A percentile compares a stretch with the other conserved stretches of the same genome.
These are phyloP conservation scores for Cinchona pubescens DNA, from an alignment of 257 asterid genomes.

Conservation along the genomic window DNA sequence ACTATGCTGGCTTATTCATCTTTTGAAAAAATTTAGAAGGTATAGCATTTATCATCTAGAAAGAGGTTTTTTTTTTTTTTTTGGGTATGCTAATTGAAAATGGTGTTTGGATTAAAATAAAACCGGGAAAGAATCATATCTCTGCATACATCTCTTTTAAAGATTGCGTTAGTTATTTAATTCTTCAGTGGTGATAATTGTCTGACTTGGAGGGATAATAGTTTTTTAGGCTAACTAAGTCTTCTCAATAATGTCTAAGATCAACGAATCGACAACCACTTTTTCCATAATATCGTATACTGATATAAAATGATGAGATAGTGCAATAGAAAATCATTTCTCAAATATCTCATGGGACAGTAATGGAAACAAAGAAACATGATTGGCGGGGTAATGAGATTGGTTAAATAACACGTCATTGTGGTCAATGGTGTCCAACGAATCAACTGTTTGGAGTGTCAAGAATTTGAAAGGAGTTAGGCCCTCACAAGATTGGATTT, in stretches of 20 bases:
- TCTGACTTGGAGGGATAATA: constrained; percentile 20
- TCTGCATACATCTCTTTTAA: constrained; percentile 25
- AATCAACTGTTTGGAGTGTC: constrained; percentile 9
- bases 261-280: constrained; percentile 48
- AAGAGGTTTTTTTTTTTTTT: not conserved
- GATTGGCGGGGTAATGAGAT: not conserved
- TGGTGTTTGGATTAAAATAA: constrained; percentile 7
- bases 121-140: constrained; percentile 23
- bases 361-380: constrained; percentile 4
- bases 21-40: not conserved
- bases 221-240: constrained; percentile 15
- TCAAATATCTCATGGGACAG: constrained; percentile 13
- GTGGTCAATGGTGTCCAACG: not conserved
- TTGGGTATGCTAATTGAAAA: not conserved
- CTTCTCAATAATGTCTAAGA: constrained; percentile 28
- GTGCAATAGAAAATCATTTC: constrained; percentile 33
- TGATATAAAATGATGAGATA: constrained; percentile 24
- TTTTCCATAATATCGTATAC: constrained; percentile 16
- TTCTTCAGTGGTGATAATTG: not conserved
- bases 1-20: not conserved
- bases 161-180: constrained; percentile 27
- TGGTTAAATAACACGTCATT: not conserved
- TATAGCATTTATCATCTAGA: not conserved
- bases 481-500: constrained; percentile 2
- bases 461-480: constrained; percentile 4